Evolutionary conservation across 257 asterid genomes (phyloP), one percentile per base, ranked within the genome.

Genomic region (Solanum virginianum): DNA sequence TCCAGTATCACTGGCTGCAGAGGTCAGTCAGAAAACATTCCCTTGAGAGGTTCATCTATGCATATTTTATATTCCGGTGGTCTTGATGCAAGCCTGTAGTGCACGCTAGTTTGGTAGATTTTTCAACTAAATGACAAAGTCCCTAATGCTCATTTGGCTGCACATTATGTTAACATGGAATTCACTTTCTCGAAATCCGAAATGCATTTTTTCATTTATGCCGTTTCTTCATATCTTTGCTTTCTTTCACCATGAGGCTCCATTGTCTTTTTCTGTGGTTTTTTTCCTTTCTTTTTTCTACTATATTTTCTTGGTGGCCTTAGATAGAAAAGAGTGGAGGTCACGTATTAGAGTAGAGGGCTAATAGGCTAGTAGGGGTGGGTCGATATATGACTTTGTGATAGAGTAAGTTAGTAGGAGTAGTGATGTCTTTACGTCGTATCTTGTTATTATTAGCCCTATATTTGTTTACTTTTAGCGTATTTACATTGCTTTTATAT

Each of bases 1-100:
- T 85, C 98, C 98, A 9, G 88, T 91, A 20, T 54, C 86, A 83
- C 91, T 96, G 77, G 97, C 95, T 85, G 90, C 91, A 47, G 89
- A 95, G 97, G 99, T 94, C 83, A 89, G 89, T 80, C 86, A 63
- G 68, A 12, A 24, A 26, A 77, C 3, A 24, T 77, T 51, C 43
- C 45, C 18, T 77, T 16, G 82, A 51, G 24, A 77, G 47, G 56
- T 14, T 15, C 63, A 26, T 77, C 47, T 51, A 9, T 51, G 82
- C 63, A 51, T 49, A 77, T 24, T 9, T 51, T 77, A 14, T 77
- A 22, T 51, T 49, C 15, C 43, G 2, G 81, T 75, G 62, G 45
- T 75, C 60, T 72, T 74, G 41, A 75, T 15, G 62, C 62, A 51
- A 15, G 82, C 82, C 43, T 22, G 63, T 77, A 62, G 45, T 24